A percentile compares a stretch with the other conserved stretches of the same genome.
Conservation (phyloP, 441 rosid genomes). For the Gossypium trilobum region DNA sequence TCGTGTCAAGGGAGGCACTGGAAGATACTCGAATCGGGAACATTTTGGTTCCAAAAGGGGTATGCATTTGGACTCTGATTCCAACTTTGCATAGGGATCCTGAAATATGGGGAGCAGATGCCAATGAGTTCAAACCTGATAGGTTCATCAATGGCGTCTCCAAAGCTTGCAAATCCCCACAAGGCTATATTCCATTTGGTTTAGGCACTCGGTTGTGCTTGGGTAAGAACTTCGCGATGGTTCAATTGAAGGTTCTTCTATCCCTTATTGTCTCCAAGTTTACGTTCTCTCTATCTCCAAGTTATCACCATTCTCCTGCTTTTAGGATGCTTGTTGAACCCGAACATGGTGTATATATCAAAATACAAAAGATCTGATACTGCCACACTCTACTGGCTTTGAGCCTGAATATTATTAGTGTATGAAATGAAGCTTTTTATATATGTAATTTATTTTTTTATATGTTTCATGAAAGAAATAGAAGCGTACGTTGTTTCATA, state of each 20-base stretch:
- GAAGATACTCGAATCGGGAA: constrained; percentile 39
- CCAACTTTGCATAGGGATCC: constrained; percentile 56
- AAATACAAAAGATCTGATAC: constrained; percentile 20
- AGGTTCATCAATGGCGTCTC: constrained; percentile 47
- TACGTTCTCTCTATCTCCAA: constrained; percentile 39
- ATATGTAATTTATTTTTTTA: neutral
- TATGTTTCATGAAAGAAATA: neutral
- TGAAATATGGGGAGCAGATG: constrained; percentile 49
- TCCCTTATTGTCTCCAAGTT: constrained; percentile 50
- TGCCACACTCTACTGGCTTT: neutral
- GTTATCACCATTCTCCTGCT: constrained; percentile 48
- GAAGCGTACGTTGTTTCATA: neutral
- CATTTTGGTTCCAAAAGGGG: constrained; percentile 41
- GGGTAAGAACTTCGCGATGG: constrained; percentile 53
- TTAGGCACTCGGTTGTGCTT: constrained; percentile 54
- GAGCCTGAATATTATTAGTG: neutral
- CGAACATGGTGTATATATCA: constrained; percentile 38
- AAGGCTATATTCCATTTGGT: constrained; percentile 62
- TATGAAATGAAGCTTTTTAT: neutral
- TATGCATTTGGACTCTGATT: constrained; percentile 50
- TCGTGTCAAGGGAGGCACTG: constrained; percentile 52
- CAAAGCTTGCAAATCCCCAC: constrained; percentile 54
- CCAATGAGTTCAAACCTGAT: constrained; percentile 53
- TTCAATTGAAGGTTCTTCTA: constrained; percentile 43
- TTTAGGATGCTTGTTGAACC: constrained; percentile 51